phyloP scores from a whole-genome alignment of 2,329 filamentous ascomycete species.

The Paecilomyces sp. region DNA sequence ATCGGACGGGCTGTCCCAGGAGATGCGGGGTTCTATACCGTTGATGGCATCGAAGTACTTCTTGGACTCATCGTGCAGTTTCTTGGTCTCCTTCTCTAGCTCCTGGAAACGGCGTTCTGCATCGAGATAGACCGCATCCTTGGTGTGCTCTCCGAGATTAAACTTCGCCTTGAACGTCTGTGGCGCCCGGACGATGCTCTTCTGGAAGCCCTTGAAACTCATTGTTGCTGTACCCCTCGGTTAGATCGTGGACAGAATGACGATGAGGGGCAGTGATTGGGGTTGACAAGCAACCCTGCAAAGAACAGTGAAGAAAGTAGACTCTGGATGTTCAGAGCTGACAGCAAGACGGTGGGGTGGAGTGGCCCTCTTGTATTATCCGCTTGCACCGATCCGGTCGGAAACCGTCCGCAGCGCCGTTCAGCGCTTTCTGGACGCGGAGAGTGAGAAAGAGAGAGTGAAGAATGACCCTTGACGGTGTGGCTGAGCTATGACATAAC shows the following conservation, averaged over 20 bases:
- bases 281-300: background rate
- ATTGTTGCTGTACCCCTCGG: constrained; percentile 43
- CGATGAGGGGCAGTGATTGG: background rate
- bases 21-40: constrained; percentile 40
- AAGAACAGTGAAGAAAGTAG: background rate
- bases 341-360: constrained; percentile 5
- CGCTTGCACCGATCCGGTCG: background rate
- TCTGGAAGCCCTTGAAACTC: constrained; percentile 96
- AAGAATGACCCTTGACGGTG: constrained; percentile 10
- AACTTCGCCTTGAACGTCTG: constrained; percentile 88
- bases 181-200: constrained; percentile 81
- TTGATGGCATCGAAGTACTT: constrained; percentile 99
- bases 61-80: constrained; percentile 90
- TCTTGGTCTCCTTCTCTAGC: constrained; percentile 92
- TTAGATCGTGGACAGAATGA: background rate
- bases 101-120: constrained; percentile 91
- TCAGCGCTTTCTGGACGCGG: background rate
- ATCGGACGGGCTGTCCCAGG: background rate
- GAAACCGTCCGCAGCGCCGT: background rate
- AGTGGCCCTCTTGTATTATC: constrained; percentile 9
- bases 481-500: constrained; percentile 20
- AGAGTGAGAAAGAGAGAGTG: background rate
- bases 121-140: constrained; percentile 91
- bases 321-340: background rate
- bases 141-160: constrained; percentile 91